A percentile compares a stretch with the other conserved stretches of the same genome.
phyloP scores from a whole-genome alignment of 1,139 yeast genomes.

The Groenewaldozyma auringiensis region DNA sequence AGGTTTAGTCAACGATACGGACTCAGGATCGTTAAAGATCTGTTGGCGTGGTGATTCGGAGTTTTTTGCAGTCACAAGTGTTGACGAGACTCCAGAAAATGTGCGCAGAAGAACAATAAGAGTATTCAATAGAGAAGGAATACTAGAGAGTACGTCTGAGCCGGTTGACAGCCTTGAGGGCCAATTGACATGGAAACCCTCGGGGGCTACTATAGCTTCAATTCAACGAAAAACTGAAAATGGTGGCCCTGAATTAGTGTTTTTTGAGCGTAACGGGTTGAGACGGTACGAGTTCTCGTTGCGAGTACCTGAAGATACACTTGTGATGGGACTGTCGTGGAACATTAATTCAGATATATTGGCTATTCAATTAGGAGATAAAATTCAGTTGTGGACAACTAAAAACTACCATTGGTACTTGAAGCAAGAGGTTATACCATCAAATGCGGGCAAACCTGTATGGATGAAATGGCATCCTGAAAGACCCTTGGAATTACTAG shows the following conservation, averaged over 20 bases:
- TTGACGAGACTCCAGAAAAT: slow-evolving; percentile 46
- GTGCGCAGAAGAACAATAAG: slow-evolving; percentile 68
- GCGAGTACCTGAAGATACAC: slow-evolving; percentile 45
- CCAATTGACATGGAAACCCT: slow-evolving; percentile 79
- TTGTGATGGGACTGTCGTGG: slow-evolving; percentile 61
- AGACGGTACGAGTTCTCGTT: slow-evolving; percentile 82
- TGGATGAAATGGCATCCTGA: slow-evolving; percentile 84
- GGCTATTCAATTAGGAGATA: slow-evolving; percentile 53
- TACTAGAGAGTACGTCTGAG: slow-evolving; percentile 76
- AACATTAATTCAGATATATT: slow-evolving; percentile 73
- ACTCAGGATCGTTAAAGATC: slow-evolving; percentile 44
- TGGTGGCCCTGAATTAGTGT: slow-evolving; percentile 36
- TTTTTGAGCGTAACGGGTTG: slow-evolving; percentile 89
- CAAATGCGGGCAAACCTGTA: slow-evolving; percentile 28
- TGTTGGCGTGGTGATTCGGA: slow-evolving; percentile 98
- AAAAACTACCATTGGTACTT: slow-evolving; percentile 95
- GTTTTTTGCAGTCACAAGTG: slow-evolving; percentile 59
- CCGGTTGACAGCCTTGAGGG: slow-evolving; percentile 80
- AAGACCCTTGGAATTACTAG: slow-evolving; percentile 65
- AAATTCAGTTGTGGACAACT: slow-evolving; percentile 80
- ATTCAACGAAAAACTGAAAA: slow-evolving; percentile 48
- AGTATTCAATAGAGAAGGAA: slow-evolving; percentile 70
- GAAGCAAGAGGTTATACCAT: slow-evolving; percentile 60
- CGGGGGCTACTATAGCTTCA: slow-evolving; percentile 80
- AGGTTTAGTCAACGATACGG: slow-evolving; percentile 49